Conservation (phyloP, 2,329 filamentous ascomycete species). For the Mariannaea elegans region DNA sequence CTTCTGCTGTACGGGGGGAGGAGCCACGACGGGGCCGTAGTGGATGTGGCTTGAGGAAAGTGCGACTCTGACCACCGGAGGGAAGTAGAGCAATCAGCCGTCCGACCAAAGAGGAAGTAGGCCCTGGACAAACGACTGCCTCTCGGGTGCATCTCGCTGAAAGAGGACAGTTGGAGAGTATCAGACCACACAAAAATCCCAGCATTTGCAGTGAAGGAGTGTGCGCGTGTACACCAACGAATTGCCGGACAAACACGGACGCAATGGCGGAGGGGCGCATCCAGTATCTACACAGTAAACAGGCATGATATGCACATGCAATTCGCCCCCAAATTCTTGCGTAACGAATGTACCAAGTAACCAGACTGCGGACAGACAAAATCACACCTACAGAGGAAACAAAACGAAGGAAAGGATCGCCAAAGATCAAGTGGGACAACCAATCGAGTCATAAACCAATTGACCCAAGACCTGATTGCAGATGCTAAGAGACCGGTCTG, state of each 20-base stretch:
- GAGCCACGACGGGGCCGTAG: background rate
- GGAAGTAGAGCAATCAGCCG: slow-evolving; percentile 22
- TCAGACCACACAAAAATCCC: slow-evolving; percentile 34
- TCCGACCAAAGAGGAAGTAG: slow-evolving; percentile 40
- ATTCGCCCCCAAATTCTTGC: background rate
- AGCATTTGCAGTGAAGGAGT: background rate
- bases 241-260: slow-evolving; percentile 27
- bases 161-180: slow-evolving; percentile 28
- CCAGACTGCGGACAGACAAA: background rate
- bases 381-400: background rate
- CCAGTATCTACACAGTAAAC: slow-evolving; percentile 4
- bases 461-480: slow-evolving; percentile 1
- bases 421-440: background rate
- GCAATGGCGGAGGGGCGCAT: slow-evolving; percentile 17
- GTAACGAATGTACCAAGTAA: slow-evolving; percentile 4
- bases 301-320: slow-evolving; percentile 11
- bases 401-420: background rate
- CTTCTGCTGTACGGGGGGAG: background rate
- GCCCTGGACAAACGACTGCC: slow-evolving; percentile 33
- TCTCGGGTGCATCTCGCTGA: slow-evolving; percentile 39
- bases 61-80: background rate
- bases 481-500: slow-evolving; percentile 1
- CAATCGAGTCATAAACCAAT: background rate
- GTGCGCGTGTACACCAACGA: slow-evolving; percentile 12
- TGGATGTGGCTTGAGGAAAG: slow-evolving; percentile 8